A percentile compares a stretch with the other conserved stretches of the same genome.
Evolutionary conservation across 495 filamentous ascomycete species (phyloP).

Genomic region (Ascodesmis nigricans): DNA sequence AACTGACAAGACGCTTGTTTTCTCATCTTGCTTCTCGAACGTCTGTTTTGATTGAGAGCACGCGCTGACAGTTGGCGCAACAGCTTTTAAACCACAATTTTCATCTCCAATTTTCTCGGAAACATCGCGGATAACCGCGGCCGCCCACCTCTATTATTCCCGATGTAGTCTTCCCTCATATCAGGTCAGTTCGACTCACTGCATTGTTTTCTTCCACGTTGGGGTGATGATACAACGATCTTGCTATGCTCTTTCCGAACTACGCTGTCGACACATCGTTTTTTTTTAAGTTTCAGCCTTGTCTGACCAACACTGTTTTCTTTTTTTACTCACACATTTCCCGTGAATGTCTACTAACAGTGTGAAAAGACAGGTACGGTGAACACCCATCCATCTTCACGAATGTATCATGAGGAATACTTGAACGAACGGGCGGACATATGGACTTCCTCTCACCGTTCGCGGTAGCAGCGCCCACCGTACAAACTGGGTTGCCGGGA

Average conservation of each 20-base stretch:
- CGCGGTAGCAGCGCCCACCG: conserved; percentile 17
- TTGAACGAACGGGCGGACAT: conserved; percentile 24
- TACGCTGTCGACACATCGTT: conserved; percentile 19
- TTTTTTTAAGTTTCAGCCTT: conserved; percentile 23
- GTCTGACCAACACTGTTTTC: conserved; percentile 15
- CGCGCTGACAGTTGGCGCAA: conserved; percentile 1
- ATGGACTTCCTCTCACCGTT: conserved; percentile 16
- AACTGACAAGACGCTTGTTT: conserved; percentile 11
- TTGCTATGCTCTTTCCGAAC: conserved; percentile 22
- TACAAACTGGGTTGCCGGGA: conserved; percentile 20
- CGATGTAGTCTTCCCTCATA: not conserved
- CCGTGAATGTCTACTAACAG: not conserved
- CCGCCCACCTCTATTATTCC: not conserved
- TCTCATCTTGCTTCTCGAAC: conserved; percentile 1
- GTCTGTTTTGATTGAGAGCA: not conserved
- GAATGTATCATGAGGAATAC: conserved; percentile 17
- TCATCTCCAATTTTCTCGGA: not conserved
- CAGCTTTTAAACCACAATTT: not conserved
- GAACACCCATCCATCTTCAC: not conserved
- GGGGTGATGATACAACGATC: conserved; percentile 21
- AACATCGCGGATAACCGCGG: no score
- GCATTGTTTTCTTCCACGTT: conserved; percentile 4
- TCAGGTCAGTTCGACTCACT: conserved; percentile 9
- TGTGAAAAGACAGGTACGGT: conserved; percentile 3
- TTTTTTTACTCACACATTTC: not conserved